A percentile compares a stretch with the other conserved stretches of the same genome.
These are phyloP conservation scores for Rhizophora mangle DNA, from an alignment of 345 rosid genomes.

Conservation along the genomic window DNA sequence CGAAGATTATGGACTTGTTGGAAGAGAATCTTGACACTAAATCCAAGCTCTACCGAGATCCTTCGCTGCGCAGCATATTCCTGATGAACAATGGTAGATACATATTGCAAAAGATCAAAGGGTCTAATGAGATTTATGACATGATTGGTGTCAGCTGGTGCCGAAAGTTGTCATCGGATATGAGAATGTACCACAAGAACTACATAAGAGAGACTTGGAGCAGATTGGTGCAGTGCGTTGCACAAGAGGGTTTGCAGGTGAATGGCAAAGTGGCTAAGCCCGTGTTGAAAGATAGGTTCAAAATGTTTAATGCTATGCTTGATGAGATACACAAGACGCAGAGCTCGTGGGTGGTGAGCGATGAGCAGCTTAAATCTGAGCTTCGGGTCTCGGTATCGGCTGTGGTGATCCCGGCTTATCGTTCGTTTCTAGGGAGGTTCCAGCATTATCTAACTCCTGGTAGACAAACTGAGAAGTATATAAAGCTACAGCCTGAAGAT, in stretches of 20 bases:
- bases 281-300: background rate
- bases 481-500: background rate
- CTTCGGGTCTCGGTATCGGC: constrained; percentile 1
- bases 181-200: constrained; percentile 1
- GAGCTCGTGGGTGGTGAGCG: constrained; percentile 2
- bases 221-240: background rate
- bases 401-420: constrained; percentile 1
- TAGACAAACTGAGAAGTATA: constrained; percentile 3
- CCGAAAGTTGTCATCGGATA: background rate
- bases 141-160: constrained; percentile 1
- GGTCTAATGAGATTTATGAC: background rate
- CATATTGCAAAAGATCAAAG: constrained; percentile 4
- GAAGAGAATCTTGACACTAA: constrained; percentile 13
- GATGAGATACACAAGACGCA: constrained; percentile 6
- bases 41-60: background rate
- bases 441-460: constrained; percentile 2
- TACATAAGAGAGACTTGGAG: constrained; percentile 4
- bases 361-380: constrained; percentile 3
- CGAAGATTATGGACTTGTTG: constrained; percentile 6
- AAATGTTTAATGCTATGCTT: constrained; percentile 1
- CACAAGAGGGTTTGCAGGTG: constrained; percentile 1
- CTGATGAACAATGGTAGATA: constrained; percentile 2
- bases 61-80: background rate
- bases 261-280: constrained; percentile 2
- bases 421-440: constrained; percentile 3